A percentile compares a stretch with the other conserved stretches of the same genome.
phyloP scores from a whole-genome alignment of 2,329 filamentous ascomycete species.

The Xylaria digitata region DNA sequence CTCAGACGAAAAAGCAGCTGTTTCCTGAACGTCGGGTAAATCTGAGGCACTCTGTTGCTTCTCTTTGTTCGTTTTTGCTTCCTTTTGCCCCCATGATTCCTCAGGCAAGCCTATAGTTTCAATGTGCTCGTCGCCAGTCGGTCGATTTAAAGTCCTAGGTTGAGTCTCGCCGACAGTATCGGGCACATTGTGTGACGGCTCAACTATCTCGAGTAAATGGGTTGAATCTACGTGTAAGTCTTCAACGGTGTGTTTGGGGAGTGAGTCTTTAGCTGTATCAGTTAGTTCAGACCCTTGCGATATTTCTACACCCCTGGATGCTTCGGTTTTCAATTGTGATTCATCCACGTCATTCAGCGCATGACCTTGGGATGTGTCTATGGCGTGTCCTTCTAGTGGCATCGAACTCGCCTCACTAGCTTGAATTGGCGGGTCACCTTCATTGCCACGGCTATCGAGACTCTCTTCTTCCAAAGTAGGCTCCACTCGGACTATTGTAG shows the following conservation, averaged over 20 bases:
- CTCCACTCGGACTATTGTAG: neutral
- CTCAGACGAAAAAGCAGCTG: neutral
- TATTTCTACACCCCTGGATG: conserved; percentile 43
- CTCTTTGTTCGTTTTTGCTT: conserved; percentile 50
- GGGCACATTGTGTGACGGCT: conserved; percentile 21
- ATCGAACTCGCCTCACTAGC: neutral
- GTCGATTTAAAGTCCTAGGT: conserved; percentile 19
- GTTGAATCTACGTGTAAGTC: conserved; percentile 38
- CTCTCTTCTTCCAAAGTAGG: conserved; percentile 7
- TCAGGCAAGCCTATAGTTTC: conserved; percentile 46
- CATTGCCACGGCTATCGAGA: neutral
- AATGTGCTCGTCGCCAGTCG: conserved; percentile 31
- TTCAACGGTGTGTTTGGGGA: conserved; percentile 32
- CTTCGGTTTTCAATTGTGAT: conserved; percentile 38
- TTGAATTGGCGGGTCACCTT: neutral
- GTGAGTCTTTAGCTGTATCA: conserved; percentile 38
- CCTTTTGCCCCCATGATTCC: conserved; percentile 48
- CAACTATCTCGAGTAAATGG: conserved; percentile 37
- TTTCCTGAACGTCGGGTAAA: conserved; percentile 20
- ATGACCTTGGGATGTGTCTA: conserved; percentile 34
- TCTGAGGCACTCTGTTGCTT: conserved; percentile 40
- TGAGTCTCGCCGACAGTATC: conserved; percentile 7
- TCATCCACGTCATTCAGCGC: conserved; percentile 40
- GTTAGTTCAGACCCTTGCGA: conserved; percentile 38
- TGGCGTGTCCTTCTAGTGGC: neutral